Base-by-base conservation (phyloP, 768 basidiomycete genomes). In the Suillus subluteus region DNA sequence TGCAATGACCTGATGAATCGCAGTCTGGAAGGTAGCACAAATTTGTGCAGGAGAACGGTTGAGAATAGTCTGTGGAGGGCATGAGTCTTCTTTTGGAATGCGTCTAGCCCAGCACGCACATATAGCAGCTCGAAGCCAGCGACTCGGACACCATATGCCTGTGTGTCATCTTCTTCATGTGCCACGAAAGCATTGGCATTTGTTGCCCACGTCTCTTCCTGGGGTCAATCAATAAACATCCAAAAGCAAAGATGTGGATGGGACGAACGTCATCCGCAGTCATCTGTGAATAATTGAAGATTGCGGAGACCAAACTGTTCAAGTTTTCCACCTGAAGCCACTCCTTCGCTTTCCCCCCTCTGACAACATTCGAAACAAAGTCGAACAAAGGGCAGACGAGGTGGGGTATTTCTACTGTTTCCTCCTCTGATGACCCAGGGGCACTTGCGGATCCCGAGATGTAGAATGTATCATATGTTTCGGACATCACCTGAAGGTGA, bases 141-240 rank as follows among this genome's bases (percentile, higher is more conserved):
- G 2, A 94, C 86, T 43, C 98, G 86, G 41, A 95, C 84, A 64
- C 92, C 93, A 73, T 95, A 96, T 2, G 83, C 74, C 63, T 92
- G 88, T 1, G 89, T 89, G 68, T 97, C 95, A 67, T 98, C 97
- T 63, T 98, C 95, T 73, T 98, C 96, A 74, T 99, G 95, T 32
- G 91, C 91, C 38, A 99, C 89, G 73, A 99, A 99, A 4, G 91
- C 88, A 70, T 99, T 98, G 4, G 94, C 89, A 71, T 98, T 92
- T 63, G 84, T 87, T 3, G 88, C 86, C 97, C 97, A 99, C 18
- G 88, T 91, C 38, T 96, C 94, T 74, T 96, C 95, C 95, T 98
- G 68, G 37, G 35, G 66, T 59, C 15, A 50, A 52, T 43, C 35
- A n/a, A 67, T 65, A 40, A 62, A 63, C 38, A 65, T 11, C n/a